Conservation (phyloP, 805 yeast genomes). For the Ogataea ramenticola region DNA sequence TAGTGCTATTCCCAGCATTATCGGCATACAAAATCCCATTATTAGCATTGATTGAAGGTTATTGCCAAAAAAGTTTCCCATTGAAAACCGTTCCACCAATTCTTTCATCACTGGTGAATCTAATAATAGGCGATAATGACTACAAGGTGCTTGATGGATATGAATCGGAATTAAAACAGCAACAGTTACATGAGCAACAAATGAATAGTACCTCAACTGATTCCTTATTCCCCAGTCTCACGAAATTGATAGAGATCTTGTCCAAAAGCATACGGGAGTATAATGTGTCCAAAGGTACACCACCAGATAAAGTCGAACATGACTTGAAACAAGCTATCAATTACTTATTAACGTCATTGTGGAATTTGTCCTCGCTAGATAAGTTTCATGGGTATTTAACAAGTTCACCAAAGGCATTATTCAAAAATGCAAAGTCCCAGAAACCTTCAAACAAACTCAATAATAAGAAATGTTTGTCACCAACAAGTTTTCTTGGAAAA, state of each 20-base stretch:
- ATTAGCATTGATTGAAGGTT: conserved; percentile 38
- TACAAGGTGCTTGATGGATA: background rate
- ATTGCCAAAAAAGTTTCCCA: conserved; percentile 36
- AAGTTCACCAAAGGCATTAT: conserved; percentile 24
- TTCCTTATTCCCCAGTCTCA: conserved; percentile 19
- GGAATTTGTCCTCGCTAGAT: conserved; percentile 45
- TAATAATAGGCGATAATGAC: conserved; percentile 24
- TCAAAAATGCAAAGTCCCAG: conserved; percentile 25
- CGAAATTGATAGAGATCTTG: conserved; percentile 10
- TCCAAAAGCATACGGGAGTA: background rate
- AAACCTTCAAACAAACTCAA: conserved; percentile 7
- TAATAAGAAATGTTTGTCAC: conserved; percentile 22
- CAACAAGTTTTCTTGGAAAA: conserved; percentile 36
- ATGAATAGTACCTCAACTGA: background rate
- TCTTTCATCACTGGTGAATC: conserved; percentile 34
- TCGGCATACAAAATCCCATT: conserved; percentile 52
- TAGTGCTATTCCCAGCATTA: conserved; percentile 30
- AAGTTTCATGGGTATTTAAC: conserved; percentile 33
- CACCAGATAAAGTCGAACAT: background rate
- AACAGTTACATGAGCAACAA: background rate
- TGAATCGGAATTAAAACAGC: background rate
- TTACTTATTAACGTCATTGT: conserved; percentile 29
- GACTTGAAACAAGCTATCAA: conserved; percentile 14
- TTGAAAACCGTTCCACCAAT: conserved; percentile 29
- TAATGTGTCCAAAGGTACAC: background rate